Conservation (phyloP, 202 grass and related monocot species). For the Schoenoplectus tabernaemontani region DNA sequence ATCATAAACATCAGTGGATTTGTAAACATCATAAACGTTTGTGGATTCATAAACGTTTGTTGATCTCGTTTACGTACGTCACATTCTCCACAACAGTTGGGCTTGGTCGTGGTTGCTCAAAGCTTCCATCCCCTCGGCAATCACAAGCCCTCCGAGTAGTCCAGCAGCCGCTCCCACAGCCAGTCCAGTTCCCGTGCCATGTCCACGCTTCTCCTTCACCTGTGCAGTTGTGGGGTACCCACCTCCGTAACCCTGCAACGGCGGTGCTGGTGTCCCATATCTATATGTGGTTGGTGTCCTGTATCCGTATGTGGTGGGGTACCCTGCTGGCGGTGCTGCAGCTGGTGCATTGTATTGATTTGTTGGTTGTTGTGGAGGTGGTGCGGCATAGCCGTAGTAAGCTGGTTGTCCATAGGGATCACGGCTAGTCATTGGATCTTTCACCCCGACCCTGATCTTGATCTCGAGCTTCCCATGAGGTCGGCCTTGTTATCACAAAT, state of each 20-base stretch:
- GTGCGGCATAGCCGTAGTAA: constrained; percentile 17
- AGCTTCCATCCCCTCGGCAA: constrained; percentile 20
- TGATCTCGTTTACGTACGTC: constrained; percentile 12
- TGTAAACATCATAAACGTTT: neutral
- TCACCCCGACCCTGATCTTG: neutral
- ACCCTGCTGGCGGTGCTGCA: neutral
- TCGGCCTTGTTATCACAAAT: neutral
- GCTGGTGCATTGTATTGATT: constrained; percentile 14
- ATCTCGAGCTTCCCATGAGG: constrained; percentile 7
- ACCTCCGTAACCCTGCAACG: neutral
- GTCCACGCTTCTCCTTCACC: neutral
- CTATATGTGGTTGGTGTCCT: too few relatives aligned
- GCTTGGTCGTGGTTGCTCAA: constrained; percentile 20
- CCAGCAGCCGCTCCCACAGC: constrained; percentile 30
- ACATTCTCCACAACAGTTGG: constrained; percentile 19
- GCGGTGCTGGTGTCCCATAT: neutral
- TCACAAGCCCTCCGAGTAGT: constrained; percentile 24
- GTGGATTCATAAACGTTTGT: constrained; percentile 11
- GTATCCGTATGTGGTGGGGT: neutral
- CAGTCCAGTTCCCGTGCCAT: constrained; percentile 19
- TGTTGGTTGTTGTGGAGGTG: neutral
- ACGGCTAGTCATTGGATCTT: neutral
- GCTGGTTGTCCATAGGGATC: neutral
- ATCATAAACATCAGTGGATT: neutral
- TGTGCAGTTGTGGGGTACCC: neutral